Conservation (phyloP, 1,139 yeast species). For the Saccharomyces hybrid region DNA sequence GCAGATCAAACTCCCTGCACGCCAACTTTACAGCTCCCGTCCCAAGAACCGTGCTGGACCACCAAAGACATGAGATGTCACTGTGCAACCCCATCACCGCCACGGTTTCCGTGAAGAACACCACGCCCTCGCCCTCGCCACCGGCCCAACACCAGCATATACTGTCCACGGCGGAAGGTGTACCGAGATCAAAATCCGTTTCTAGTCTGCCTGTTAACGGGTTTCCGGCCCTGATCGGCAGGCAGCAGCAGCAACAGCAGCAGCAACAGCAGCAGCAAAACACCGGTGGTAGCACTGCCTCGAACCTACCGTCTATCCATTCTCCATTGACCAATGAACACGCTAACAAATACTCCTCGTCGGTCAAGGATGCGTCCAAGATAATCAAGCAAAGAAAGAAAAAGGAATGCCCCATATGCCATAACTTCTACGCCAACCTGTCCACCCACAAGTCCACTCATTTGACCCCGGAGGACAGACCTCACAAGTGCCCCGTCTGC, state of each 20-base stretch:
- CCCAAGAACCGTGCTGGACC: neutral
- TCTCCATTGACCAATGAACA: neutral
- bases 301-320: neutral
- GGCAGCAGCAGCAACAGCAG: neutral
- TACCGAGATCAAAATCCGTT: neutral
- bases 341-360: neutral
- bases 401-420: constrained; percentile 77
- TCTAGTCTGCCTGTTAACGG: neutral
- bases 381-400: constrained; percentile 50
- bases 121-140: neutral
- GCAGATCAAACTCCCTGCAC: neutral
- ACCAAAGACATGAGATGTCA: neutral
- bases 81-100: neutral
- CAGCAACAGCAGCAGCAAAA: neutral
- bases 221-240: neutral
- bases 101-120: neutral
- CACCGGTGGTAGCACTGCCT: neutral
- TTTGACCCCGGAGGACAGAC: constrained; percentile 59
- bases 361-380: neutral
- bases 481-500: constrained; percentile 69
- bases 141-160: neutral
- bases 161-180: neutral
- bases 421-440: constrained; percentile 62
- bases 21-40: neutral
- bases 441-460: constrained; percentile 83